Conservation (phyloP, 306 rosid species). For the Cucurbita pepo region DNA sequence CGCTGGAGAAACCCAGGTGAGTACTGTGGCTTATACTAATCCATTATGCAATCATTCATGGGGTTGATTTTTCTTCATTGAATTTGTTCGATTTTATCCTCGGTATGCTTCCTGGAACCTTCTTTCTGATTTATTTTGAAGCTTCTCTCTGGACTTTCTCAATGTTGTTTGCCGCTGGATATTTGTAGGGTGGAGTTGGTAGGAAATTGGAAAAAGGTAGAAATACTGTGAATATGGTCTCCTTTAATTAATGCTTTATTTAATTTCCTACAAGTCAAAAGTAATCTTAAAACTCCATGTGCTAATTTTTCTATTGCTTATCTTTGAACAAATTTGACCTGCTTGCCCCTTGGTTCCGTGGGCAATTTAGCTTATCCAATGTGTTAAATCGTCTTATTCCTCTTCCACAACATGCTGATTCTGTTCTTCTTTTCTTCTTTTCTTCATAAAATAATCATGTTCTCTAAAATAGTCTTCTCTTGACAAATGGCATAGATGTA, state of each 20-base stretch:
- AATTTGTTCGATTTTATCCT: neutral
- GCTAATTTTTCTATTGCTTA: neutral
- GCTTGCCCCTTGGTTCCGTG: neutral
- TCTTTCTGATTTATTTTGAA: neutral
- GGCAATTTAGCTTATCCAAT: neutral
- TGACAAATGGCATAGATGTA: neutral
- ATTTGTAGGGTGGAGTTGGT: neutral
- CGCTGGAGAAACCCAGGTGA: neutral
- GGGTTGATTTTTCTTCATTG: neutral
- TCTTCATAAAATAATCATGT: neutral
- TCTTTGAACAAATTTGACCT: neutral
- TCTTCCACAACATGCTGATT: neutral
- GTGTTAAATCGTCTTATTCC: neutral
- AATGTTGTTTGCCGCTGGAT: neutral
- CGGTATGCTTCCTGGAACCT: neutral
- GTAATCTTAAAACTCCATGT: neutral
- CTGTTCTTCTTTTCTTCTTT: constrained; percentile 7
- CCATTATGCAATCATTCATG: neutral
- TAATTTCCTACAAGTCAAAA: neutral
- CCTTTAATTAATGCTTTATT: neutral
- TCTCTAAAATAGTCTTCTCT: neutral
- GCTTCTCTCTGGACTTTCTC: neutral
- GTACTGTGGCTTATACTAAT: neutral
- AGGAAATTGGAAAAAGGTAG: neutral
- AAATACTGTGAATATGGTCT: neutral